phyloP scores from a whole-genome alignment of 1,139 yeast genomes.

The Debaryomyces udenii region DNA sequence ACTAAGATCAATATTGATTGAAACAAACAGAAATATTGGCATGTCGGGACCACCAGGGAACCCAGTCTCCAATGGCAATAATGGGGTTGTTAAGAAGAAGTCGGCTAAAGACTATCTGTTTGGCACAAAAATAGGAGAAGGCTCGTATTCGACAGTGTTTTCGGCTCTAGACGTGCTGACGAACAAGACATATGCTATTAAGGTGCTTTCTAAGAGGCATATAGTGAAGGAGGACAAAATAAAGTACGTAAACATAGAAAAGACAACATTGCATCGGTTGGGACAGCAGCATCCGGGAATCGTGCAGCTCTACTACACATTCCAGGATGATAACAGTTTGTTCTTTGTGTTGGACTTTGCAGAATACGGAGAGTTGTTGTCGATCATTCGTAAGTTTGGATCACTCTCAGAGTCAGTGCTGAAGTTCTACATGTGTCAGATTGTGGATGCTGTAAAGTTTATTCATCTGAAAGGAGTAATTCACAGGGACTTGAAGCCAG shows the following conservation, averaged over 20 bases:
- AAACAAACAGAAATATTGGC: constrained; percentile 1
- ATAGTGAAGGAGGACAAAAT: constrained; percentile 79
- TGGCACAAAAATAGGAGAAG: constrained; percentile 76
- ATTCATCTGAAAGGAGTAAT: constrained; percentile 85
- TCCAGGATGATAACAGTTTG: constrained; percentile 72
- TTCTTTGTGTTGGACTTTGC: constrained; percentile 81
- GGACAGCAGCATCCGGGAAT: constrained; percentile 70
- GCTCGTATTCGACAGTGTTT: constrained; percentile 77
- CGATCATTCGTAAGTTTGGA: constrained; percentile 74
- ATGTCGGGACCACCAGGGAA: constrained; percentile 8
- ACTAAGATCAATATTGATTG: no score
- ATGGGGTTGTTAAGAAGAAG: constrained; percentile 19
- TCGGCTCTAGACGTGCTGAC: constrained; percentile 65
- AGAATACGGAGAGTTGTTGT: constrained; percentile 73
- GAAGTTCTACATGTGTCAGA: constrained; percentile 73
- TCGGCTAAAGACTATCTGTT: constrained; percentile 71
- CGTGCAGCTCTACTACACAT: constrained; percentile 72
- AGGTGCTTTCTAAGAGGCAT: constrained; percentile 72
- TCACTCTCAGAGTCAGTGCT: constrained; percentile 77
- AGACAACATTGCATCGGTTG: constrained; percentile 69
- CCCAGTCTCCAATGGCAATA: constrained; percentile 5
- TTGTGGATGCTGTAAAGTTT: constrained; percentile 82
- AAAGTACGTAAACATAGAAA: constrained; percentile 78
- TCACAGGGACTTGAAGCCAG: constrained; percentile 96
- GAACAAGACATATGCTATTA: constrained; percentile 67